These are phyloP conservation scores for Mangifera indica DNA, from an alignment of 345 rosid species.

Conservation along the genomic window DNA sequence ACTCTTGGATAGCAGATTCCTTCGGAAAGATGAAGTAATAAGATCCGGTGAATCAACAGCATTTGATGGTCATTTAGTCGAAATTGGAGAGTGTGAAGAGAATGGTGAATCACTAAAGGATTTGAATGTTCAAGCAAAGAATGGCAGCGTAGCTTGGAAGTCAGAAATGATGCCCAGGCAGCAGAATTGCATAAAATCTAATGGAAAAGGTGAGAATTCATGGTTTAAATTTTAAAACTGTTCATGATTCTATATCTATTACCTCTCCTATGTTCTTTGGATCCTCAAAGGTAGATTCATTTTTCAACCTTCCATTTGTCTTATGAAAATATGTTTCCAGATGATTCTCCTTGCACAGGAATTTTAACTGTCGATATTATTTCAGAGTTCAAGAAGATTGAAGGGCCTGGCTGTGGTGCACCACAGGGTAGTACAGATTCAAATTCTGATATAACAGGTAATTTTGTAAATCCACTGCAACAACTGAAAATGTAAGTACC, in stretches of 20 bases:
- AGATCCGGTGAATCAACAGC: constrained; percentile 41
- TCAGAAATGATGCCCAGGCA: constrained; percentile 13
- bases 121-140: constrained; percentile 10
- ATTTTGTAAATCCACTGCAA: constrained; percentile 8
- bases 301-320: background rate
- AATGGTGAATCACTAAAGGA: constrained; percentile 10
- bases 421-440: constrained; percentile 9
- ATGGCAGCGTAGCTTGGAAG: constrained; percentile 12
- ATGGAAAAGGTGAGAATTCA: constrained; percentile 19
- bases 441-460: constrained; percentile 12
- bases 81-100: constrained; percentile 39
- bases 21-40: constrained; percentile 50
- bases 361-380: background rate
- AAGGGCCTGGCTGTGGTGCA: constrained; percentile 1
- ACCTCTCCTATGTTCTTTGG: background rate
- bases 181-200: constrained; percentile 7
- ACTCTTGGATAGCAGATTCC: constrained; percentile 43
- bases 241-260: background rate
- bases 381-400: constrained; percentile 23
- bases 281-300: background rate
- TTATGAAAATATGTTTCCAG: background rate
- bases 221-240: background rate
- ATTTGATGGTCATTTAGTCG: constrained; percentile 54
- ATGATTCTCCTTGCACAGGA: background rate
- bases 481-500: background rate